phyloP scores from a whole-genome alignment of 345 rosid genomes.

The Heritiera fomes region DNA sequence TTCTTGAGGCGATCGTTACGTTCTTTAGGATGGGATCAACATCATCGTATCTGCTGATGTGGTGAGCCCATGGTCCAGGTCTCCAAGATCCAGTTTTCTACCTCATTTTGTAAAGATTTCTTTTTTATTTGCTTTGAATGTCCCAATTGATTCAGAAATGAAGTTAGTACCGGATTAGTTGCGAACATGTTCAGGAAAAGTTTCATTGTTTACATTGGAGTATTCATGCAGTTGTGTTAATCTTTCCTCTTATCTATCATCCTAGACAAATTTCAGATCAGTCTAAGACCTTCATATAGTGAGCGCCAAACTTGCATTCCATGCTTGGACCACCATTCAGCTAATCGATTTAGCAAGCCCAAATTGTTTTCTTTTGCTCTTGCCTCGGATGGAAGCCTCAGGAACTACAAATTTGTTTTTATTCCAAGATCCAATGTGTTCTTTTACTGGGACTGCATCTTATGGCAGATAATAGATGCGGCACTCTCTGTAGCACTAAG shows the following conservation, averaged over 20 bases:
- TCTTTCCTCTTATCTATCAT: neutral
- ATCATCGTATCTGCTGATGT: slow-evolving; percentile 10
- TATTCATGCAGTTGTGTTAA: slow-evolving; percentile 16
- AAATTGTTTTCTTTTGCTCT: slow-evolving; percentile 2
- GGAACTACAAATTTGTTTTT: slow-evolving; percentile 22
- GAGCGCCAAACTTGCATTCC: slow-evolving; percentile 2
- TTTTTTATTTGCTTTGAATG: slow-evolving; percentile 22
- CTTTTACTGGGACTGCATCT: slow-evolving; percentile 28
- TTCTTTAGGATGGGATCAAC: slow-evolving; percentile 24
- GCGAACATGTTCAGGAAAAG: slow-evolving; percentile 17
- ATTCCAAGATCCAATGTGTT: slow-evolving; percentile 25
- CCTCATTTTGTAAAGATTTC: neutral
- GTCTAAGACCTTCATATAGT: neutral
- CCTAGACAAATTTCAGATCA: slow-evolving; percentile 11
- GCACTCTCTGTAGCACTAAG: slow-evolving; percentile 24
- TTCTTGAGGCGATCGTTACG: slow-evolving; percentile 13
- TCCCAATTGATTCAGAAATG: slow-evolving; percentile 4
- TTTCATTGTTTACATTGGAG: slow-evolving; percentile 10
- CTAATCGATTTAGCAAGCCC: slow-evolving; percentile 1
- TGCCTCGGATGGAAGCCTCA: slow-evolving; percentile 23
- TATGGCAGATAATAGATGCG: slow-evolving; percentile 29
- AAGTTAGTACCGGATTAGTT: slow-evolving; percentile 16
- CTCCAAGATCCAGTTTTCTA: slow-evolving; percentile 21
- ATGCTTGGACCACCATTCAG: slow-evolving; percentile 12
- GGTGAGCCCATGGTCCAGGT: slow-evolving; percentile 3